phyloP scores from a whole-genome alignment of 2,329 filamentous ascomycete genomes.

The Acrocalymma vagum region DNA sequence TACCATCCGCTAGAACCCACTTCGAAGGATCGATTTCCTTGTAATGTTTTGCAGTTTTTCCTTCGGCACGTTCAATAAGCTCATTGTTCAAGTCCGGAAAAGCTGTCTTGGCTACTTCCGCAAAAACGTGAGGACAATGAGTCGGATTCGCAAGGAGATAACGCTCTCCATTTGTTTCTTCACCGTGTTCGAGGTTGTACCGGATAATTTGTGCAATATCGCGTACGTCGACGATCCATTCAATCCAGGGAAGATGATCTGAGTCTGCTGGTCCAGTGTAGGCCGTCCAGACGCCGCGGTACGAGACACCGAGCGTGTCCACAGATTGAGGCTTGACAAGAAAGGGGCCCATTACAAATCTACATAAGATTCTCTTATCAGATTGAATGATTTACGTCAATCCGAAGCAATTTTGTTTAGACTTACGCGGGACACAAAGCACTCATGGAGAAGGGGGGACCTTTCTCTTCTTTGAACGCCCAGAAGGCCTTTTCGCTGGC shows the following conservation, averaged over 20 bases:
- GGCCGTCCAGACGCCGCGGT: conserved; percentile 42
- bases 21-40: conserved; percentile 26
- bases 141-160: conserved; percentile 48
- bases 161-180: conserved; percentile 50
- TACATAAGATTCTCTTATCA: conserved; percentile 1
- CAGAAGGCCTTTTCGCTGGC: conserved; percentile 38
- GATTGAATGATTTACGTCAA: neutral
- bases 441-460: conserved; percentile 50
- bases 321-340: conserved; percentile 38
- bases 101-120: conserved; percentile 51
- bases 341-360: conserved; percentile 53
- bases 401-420: neutral
- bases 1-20: conserved; percentile 15
- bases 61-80: conserved; percentile 44
- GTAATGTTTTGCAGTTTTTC: conserved; percentile 46
- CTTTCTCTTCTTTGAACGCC: conserved; percentile 43
- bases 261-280: conserved; percentile 42
- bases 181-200: conserved; percentile 48
- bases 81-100: conserved; percentile 51
- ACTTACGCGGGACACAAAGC: conserved; percentile 49
- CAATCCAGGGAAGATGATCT: conserved; percentile 29
- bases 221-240: conserved; percentile 53
- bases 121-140: conserved; percentile 47
- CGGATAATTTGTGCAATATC: conserved; percentile 54
- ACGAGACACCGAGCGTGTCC: conserved; percentile 44